These are phyloP conservation scores for Solanum clarkiae DNA, from an alignment of 257 asterid genomes.

Conservation along the genomic window DNA sequence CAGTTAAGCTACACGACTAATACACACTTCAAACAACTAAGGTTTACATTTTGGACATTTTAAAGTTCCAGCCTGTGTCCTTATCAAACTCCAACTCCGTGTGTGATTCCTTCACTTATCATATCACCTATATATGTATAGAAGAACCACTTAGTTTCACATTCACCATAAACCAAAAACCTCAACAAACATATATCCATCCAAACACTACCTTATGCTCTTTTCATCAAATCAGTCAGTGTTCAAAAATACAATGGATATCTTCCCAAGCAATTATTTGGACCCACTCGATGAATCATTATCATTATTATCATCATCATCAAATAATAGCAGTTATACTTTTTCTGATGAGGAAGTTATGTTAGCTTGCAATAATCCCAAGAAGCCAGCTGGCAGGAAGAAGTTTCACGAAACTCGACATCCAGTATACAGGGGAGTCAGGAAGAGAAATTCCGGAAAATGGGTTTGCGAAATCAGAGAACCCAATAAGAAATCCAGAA, in stretches of 20 bases:
- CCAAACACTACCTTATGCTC: background rate
- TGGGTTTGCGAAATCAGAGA: constrained; percentile 65
- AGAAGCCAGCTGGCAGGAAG: constrained; percentile 48
- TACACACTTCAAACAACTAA: background rate
- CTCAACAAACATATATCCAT: background rate
- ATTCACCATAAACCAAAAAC: too few species aligned
- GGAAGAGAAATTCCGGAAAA: constrained; percentile 35
- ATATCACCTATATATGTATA: background rate
- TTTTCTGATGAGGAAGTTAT: constrained; percentile 2
- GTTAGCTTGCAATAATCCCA: constrained; percentile 56
- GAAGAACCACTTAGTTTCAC: too few species aligned
- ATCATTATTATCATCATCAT: background rate
- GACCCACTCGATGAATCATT: constrained; percentile 7
- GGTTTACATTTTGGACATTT: too few species aligned
- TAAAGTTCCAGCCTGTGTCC: background rate
- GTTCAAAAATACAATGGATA: background rate
- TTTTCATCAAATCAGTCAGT: background rate
- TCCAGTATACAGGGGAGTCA: constrained; percentile 49
- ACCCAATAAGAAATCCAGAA: constrained; percentile 50
- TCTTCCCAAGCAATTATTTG: background rate
- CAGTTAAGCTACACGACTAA: background rate
- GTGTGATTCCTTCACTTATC: background rate
- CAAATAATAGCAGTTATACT: background rate
- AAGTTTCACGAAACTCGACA: constrained; percentile 61
- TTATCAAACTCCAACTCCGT: background rate